These are phyloP conservation scores for Diaporthe australafricana DNA, from an alignment of 2,329 filamentous ascomycete genomes.

Conservation along the genomic window DNA sequence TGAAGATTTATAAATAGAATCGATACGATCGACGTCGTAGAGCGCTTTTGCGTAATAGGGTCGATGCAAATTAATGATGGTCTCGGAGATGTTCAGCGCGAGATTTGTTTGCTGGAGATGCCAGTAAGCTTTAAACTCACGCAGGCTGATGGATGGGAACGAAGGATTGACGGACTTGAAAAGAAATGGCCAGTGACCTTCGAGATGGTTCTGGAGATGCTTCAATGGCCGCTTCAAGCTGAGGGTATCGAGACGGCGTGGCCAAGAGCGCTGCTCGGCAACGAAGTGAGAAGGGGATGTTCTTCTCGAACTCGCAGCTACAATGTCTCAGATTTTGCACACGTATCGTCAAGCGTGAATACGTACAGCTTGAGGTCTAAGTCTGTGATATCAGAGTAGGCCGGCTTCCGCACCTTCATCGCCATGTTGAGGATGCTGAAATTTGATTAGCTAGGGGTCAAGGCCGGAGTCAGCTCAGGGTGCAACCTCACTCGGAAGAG, in stretches of 20 bases:
- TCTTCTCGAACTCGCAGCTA: background rate
- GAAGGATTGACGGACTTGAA: background rate
- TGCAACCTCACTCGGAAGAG: background rate
- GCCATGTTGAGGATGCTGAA: conserved; percentile 4
- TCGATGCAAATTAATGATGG: background rate
- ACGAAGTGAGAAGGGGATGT: background rate
- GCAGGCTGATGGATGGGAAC: background rate
- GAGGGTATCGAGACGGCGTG: background rate
- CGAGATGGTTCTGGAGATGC: conserved; percentile 6
- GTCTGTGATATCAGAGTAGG: background rate
- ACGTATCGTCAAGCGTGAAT: background rate
- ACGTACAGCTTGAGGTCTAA: conserved; percentile 5
- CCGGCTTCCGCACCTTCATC: conserved; percentile 12
- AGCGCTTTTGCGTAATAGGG: conserved; percentile 4
- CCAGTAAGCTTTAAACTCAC: background rate
- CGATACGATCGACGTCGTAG: background rate
- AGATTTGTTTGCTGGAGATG: background rate
- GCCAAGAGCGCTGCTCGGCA: background rate
- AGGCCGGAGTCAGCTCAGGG: rapidly evolving
- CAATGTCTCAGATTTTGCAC: background rate
- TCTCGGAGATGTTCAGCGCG: conserved; percentile 1
- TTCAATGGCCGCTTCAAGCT: background rate
- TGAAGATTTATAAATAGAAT: background rate
- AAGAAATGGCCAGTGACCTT: background rate
- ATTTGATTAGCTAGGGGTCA: background rate